Conservation (phyloP, 805 yeast species). For the Myxozyma sirexii region DNA sequence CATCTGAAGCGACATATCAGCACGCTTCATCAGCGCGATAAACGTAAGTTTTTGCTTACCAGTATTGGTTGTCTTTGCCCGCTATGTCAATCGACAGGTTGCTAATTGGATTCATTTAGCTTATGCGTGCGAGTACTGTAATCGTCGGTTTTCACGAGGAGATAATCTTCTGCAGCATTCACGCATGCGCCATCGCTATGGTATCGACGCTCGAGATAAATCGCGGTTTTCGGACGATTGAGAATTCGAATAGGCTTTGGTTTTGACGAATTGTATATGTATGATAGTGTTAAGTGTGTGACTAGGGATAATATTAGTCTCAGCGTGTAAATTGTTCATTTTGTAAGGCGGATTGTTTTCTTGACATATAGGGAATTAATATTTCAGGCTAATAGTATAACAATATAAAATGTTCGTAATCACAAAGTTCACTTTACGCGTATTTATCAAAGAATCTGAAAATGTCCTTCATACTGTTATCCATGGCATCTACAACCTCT, state of each 20-base stretch:
- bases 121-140: slow-evolving; percentile 61
- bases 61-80: too few relatives aligned
- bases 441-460: neutral
- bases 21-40: slow-evolving; percentile 69
- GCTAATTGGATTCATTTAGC: slow-evolving; percentile 38
- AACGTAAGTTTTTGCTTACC: slow-evolving; percentile 44
- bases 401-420: too few relatives aligned
- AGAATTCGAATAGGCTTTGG: neutral
- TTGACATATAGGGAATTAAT: too few relatives aligned
- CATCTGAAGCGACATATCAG: slow-evolving; percentile 75
- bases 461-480: slow-evolving; percentile 11
- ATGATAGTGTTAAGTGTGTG: neutral
- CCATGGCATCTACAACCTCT: slow-evolving; percentile 22
- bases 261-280: neutral
- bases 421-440: too few relatives aligned
- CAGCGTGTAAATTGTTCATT: neutral
- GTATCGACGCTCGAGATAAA: slow-evolving; percentile 4
- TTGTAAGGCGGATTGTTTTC: neutral
- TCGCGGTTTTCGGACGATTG: slow-evolving; percentile 2
- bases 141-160: slow-evolving; percentile 64
- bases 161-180: slow-evolving; percentile 70
- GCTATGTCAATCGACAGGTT: too few relatives aligned
- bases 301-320: neutral
- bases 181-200: slow-evolving; percentile 51
- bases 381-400: too few relatives aligned